phyloP scores from a whole-genome alignment of 495 filamentous ascomycete genomes.

The Recurvomyces mirabilis region DNA sequence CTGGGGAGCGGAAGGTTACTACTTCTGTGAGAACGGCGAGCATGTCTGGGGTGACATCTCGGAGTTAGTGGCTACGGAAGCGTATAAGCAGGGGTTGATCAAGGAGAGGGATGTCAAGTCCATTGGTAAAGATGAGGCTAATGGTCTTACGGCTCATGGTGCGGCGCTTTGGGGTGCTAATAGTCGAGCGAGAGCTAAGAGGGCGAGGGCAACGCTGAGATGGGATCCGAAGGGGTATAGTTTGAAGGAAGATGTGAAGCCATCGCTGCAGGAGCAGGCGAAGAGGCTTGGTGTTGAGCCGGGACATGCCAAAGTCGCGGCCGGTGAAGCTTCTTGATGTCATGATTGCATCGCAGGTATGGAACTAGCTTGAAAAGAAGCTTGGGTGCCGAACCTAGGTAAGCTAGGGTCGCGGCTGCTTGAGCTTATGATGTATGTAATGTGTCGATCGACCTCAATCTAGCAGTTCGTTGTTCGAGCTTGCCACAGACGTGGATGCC shows the following conservation, averaged over 20 bases:
- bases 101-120: slow-evolving; percentile 41
- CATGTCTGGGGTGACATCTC: slow-evolving; percentile 63
- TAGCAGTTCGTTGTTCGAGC: too few relatives aligned
- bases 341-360: too few relatives aligned
- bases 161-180: slow-evolving; percentile 42
- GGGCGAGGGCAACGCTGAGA: slow-evolving; percentile 48
- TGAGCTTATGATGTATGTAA: too few relatives aligned
- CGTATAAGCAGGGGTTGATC: slow-evolving; percentile 53
- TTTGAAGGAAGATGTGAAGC: slow-evolving; percentile 42
- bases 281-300: slow-evolving; percentile 27
- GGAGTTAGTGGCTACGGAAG: slow-evolving; percentile 46
- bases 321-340: slow-evolving; percentile 27
- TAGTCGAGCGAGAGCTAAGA: slow-evolving; percentile 43
- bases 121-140: slow-evolving; percentile 23
- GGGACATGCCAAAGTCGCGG: slow-evolving; percentile 32
- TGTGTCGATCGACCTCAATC: too few relatives aligned
- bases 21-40: slow-evolving; percentile 58
- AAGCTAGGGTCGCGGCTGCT: too few relatives aligned
- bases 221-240: slow-evolving; percentile 44
- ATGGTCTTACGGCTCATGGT: slow-evolving; percentile 19
- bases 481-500: too few relatives aligned
- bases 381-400: too few relatives aligned
- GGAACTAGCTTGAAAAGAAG: too few relatives aligned
- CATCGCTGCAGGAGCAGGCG: slow-evolving; percentile 37
- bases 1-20: slow-evolving; percentile 64